phyloP scores from a whole-genome alignment of 106 monocot species.

The Acorus gramineus region DNA sequence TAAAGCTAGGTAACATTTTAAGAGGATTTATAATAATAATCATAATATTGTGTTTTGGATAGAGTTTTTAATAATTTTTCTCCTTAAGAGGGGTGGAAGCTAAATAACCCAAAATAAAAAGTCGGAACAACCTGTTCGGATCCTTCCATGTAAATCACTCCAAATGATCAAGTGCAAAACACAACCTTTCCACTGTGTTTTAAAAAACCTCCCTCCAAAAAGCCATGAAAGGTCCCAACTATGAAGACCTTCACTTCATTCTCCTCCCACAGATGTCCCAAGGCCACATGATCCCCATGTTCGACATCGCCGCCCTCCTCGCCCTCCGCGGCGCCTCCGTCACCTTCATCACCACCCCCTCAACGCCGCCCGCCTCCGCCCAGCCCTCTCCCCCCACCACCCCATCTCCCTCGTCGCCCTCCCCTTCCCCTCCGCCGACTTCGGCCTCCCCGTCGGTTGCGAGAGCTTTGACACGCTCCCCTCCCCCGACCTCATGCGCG shows the following conservation, averaged over 20 bases:
- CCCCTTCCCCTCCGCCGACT: constrained; percentile 16
- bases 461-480: constrained; percentile 42
- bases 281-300: constrained; percentile 51
- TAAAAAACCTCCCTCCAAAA: too few relatives aligned
- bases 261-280: constrained; percentile 42
- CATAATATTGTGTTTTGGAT: too few relatives aligned
- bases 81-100: too few relatives aligned
- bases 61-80: too few relatives aligned
- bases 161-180: too few relatives aligned
- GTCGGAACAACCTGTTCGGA: too few relatives aligned
- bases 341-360: constrained; percentile 45
- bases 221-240: too few relatives aligned
- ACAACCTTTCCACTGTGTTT: too few relatives aligned
- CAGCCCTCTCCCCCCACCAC: constrained; percentile 7
- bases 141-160: too few relatives aligned
- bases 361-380: constrained; percentile 28
- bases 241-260: constrained; percentile 24
- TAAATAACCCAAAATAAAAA: too few relatives aligned
- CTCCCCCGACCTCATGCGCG: not conserved
- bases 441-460: constrained; percentile 36
- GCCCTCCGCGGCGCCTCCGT: constrained; percentile 22
- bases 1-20: too few relatives aligned
- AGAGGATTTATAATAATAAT: too few relatives aligned
- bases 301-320: constrained; percentile 33
- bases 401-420: constrained; percentile 18